phyloP scores from a whole-genome alignment of 345 rosid species.

The Schrenkiella parvula region DNA sequence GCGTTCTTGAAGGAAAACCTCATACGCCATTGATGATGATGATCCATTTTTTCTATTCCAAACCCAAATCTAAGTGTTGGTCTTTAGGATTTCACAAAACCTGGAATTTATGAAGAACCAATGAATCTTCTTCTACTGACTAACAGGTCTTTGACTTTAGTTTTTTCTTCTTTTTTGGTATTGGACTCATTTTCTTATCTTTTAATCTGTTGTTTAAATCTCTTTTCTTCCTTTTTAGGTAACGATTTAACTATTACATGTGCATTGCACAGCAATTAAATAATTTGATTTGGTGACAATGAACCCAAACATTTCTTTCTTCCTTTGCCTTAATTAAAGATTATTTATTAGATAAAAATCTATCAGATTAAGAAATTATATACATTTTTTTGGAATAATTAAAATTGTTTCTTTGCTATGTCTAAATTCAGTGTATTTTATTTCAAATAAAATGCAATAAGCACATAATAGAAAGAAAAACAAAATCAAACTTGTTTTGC shows the following conservation, averaged over 20 bases:
- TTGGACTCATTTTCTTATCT: background rate
- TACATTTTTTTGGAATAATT: no score
- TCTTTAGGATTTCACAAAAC: background rate
- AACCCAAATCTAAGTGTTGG: background rate
- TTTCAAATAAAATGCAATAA: background rate
- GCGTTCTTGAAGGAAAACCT: constrained; percentile 81
- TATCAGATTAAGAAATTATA: background rate
- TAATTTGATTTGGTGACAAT: constrained; percentile 10
- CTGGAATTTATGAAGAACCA: background rate
- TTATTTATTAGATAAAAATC: background rate
- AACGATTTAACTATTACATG: background rate
- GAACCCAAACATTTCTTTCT: background rate
- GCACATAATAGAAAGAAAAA: no score
- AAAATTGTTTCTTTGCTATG: background rate
- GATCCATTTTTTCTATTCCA: constrained; percentile 3
- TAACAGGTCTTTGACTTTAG: constrained; percentile 4
- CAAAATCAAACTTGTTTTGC: no score
- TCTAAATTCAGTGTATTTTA: background rate
- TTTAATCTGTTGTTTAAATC: background rate
- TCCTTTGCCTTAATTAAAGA: background rate
- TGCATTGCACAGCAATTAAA: background rate
- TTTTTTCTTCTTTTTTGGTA: background rate
- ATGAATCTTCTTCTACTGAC: background rate
- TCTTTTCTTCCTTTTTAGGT: constrained; percentile 1
- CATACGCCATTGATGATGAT: constrained; percentile 41